These are phyloP conservation scores for Nephelium lappaceum DNA, from an alignment of 345 rosid genomes.

Conservation along the genomic window DNA sequence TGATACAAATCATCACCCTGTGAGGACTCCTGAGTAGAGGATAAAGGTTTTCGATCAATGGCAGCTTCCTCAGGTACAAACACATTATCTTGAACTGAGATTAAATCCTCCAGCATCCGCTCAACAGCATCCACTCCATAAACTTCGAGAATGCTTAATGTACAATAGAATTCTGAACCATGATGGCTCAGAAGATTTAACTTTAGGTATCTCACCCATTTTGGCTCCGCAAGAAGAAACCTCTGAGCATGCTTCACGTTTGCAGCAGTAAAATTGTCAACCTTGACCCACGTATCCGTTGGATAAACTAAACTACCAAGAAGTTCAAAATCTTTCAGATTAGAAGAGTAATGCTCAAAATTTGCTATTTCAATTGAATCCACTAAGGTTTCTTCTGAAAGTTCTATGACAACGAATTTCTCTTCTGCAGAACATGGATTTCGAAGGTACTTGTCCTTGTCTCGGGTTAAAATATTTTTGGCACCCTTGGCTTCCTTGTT, in stretches of 20 bases:
- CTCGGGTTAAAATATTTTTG: constrained; percentile 70
- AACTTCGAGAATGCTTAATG: constrained; percentile 77
- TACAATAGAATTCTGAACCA: constrained; percentile 95
- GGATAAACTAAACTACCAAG: constrained; percentile 90
- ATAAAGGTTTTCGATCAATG: constrained; percentile 39
- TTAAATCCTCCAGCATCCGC: constrained; percentile 90
- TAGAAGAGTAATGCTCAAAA: constrained; percentile 93
- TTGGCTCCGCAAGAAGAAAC: constrained; percentile 68
- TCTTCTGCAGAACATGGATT: constrained; percentile 94
- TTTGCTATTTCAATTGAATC: constrained; percentile 80
- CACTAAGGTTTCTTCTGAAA: constrained; percentile 93
- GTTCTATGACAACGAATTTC: constrained; percentile 83
- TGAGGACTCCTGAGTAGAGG: constrained; percentile 39
- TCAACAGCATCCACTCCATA: constrained; percentile 98
- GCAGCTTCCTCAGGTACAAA: constrained; percentile 44
- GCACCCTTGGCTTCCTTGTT: constrained; percentile 98
- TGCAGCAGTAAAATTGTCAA: constrained; percentile 86
- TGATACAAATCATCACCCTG: constrained; percentile 40
- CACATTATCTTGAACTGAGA: constrained; percentile 56
- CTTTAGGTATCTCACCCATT: constrained; percentile 87
- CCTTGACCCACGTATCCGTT: constrained; percentile 74
- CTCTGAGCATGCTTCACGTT: constrained; percentile 78
- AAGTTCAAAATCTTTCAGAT: constrained; percentile 80
- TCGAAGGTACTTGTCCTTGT: constrained; percentile 88
- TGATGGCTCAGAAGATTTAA: constrained; percentile 72